phyloP scores from a whole-genome alignment of 352 stramenopile genomes.

The Phytophthora pinifolia region DNA sequence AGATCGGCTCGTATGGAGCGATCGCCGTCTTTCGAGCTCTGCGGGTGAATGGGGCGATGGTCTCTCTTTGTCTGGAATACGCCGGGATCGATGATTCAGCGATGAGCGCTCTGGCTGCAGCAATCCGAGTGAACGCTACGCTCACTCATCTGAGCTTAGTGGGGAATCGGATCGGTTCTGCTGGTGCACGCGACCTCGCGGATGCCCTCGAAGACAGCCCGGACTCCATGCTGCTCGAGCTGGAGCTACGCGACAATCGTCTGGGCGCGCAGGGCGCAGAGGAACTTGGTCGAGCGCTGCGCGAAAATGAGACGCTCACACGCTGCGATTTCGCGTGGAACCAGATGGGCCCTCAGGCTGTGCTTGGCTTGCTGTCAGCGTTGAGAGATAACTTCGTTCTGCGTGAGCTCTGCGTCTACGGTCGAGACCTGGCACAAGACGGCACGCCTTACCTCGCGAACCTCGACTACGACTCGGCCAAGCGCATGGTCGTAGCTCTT shows the following conservation, averaged over 20 bases:
- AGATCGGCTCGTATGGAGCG: slow-evolving; percentile 26
- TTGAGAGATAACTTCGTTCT: slow-evolving; percentile 65
- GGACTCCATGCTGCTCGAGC: slow-evolving; percentile 56
- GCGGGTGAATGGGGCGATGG: slow-evolving; percentile 46
- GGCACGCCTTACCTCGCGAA: slow-evolving; percentile 45
- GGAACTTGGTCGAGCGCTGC: slow-evolving; percentile 42
- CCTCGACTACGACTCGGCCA: slow-evolving; percentile 54
- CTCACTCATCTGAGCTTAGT: slow-evolving; percentile 57
- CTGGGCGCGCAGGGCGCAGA: slow-evolving; percentile 48
- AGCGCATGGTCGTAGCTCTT: slow-evolving; percentile 45
- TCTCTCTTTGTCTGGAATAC: slow-evolving; percentile 52
- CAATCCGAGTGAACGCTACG: slow-evolving; percentile 55
- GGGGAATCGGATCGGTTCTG: slow-evolving; percentile 51
- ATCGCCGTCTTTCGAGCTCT: slow-evolving; percentile 58
- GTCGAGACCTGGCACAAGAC: slow-evolving; percentile 53
- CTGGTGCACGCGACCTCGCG: slow-evolving; percentile 48
- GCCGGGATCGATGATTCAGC: slow-evolving; percentile 48
- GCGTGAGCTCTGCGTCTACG: slow-evolving; percentile 47
- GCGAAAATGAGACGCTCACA: slow-evolving; percentile 75
- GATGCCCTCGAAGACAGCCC: slow-evolving; percentile 60
- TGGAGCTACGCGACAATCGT: slow-evolving; percentile 60
- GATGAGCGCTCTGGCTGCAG: slow-evolving; percentile 58
- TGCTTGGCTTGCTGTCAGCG: slow-evolving; percentile 43
- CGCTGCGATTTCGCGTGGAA: slow-evolving; percentile 72
- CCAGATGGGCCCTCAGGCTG: slow-evolving; percentile 40